Evolutionary conservation across 495 filamentous ascomycete species (phyloP), one percentile per base, ranked within the genome.

Genomic region (Penicillium lividum): DNA sequence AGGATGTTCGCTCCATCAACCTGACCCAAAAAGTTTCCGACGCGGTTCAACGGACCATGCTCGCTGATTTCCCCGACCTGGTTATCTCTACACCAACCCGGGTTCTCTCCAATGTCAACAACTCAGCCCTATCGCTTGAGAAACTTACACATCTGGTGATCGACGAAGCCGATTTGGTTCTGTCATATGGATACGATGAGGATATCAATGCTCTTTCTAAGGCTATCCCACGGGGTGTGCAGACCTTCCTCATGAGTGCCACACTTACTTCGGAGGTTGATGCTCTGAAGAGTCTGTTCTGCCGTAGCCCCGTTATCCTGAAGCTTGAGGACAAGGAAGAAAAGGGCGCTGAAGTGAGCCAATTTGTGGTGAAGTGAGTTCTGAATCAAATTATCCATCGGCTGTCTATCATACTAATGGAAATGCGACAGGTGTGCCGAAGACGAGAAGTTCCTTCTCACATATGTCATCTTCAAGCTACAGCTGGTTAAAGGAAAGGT

Each of bases 361-460:
- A 99, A 72, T 97, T 90, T 68, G 84, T 92, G 34, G 90, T 97
- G 51, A 89, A 82, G 81, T 91, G 70, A 63, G 84, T 64, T 51
- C 33, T 5, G 7, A n/a, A 22, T 7, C 22, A 22, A 22, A 8
- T 28, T 31, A 11, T 15, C 7, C 5, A 22, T 22, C 31, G 5
- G 16, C 8, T 5, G 36, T 45, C 18, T 2, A 27, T 16, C 11
- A 42, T 60, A 29, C 65, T 68, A 62, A 68, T 15, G 15, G 7
- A 1, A 30, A 0, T 59, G n/a, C 5, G 55, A 58, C 63, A 88
- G 86, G 70, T 96, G 92, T 65, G 90, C 84, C 28, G 95, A 98
- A 74, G 94, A 98, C 55, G 94, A 98, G 65, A 99, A 99, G 65
- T 99, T 97, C 73, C 79, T 99, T 31, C 79, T 99, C 25, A 83